These are phyloP conservation scores for Bryopsis sp. DNA, from an alignment of 139 green algal species.

Conservation along the genomic window DNA sequence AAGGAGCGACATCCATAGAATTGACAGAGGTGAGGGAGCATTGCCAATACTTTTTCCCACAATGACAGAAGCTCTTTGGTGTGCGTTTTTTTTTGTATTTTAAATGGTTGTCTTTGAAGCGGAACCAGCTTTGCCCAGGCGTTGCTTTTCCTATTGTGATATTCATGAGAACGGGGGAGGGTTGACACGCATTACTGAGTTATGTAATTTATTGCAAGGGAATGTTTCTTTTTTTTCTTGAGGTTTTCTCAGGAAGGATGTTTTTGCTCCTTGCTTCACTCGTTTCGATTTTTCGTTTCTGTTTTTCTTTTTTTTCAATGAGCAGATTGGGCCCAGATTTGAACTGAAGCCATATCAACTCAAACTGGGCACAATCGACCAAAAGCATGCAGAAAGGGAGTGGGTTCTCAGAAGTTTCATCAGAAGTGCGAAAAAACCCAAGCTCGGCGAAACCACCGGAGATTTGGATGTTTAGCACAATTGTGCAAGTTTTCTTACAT, in stretches of 20 bases:
- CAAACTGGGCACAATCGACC: slow-evolving; percentile 76
- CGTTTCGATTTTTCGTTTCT: too few species aligned
- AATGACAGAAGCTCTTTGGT: not conserved
- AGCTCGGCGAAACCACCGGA: slow-evolving; percentile 33
- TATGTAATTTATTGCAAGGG: too few species aligned
- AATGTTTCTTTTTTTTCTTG: too few species aligned
- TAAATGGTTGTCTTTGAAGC: too few species aligned
- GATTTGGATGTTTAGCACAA: too few species aligned
- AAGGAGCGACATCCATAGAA: slow-evolving; percentile 55
- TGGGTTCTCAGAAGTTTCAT: slow-evolving; percentile 46
- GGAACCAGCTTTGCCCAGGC: too few species aligned
- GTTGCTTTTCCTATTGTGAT: too few species aligned
- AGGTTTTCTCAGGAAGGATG: too few species aligned
- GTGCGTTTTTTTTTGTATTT: not conserved
- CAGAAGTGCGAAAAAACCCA: slow-evolving; percentile 42
- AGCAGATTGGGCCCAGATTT: slow-evolving; percentile 68
- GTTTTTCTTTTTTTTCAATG: not conserved
- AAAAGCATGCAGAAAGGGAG: slow-evolving; percentile 71
- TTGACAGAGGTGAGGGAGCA: slow-evolving; percentile 56
- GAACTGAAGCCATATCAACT: slow-evolving; percentile 86
- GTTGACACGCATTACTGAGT: too few species aligned
- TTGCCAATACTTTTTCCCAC: not conserved
- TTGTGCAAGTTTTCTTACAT: too few species aligned
- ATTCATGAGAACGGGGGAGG: too few species aligned
- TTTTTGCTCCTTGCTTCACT: too few species aligned